Base-by-base conservation (phyloP, 495 filamentous ascomycete species). In the Neurospora sp. region DNA sequence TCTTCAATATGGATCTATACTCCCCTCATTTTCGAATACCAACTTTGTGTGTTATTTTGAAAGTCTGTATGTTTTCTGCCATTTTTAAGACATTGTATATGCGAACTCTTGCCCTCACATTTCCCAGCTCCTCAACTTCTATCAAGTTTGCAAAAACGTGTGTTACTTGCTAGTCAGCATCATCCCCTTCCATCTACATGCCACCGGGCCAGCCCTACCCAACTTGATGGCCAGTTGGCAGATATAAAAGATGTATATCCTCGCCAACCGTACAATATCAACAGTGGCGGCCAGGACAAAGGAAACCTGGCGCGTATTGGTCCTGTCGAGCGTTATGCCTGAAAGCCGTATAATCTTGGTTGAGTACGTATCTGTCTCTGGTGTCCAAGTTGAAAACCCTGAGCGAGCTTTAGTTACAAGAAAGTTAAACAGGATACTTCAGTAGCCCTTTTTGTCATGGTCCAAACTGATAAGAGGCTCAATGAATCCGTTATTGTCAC, bases 101-200 rank as follows among this genome's bases (percentile, higher is more conserved):
- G 20, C 4, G n/a, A 11, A 3, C 1, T 12, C 4, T 27, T 54
- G 10, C 0, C 6, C 0, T 23, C 20, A 2, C 0, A 23, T 23
- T 12, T 4, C 20, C 4, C 46, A 6, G 20, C 3, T 44, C 35
- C 4, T 35, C 35, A 35, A 35, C 0, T 35, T 35, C 0, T 35
- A 4, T 5, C 4, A 35, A 5, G 5, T 5, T 35, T 35, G 35
- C 31, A 0, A 35, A 35, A 5, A 4, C 35, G 35, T 35, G 4
- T 35, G 35, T 5, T 35, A 35, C 35, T 4, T 35, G 35, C 35
- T 35, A 0, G 4, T 5, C 0, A 35, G 35, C 35, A 35, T 5
- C 35, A 35, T 5, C 35, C 5, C 0, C 35, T 35, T 35, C 42
- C 39, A 16, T 16, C 39, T n/a, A n/a, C n/a, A n/a, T n/a, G n/a